Base-by-base conservation (phyloP, 208 protist genomes). In the Trypanosoma grayi region DNA sequence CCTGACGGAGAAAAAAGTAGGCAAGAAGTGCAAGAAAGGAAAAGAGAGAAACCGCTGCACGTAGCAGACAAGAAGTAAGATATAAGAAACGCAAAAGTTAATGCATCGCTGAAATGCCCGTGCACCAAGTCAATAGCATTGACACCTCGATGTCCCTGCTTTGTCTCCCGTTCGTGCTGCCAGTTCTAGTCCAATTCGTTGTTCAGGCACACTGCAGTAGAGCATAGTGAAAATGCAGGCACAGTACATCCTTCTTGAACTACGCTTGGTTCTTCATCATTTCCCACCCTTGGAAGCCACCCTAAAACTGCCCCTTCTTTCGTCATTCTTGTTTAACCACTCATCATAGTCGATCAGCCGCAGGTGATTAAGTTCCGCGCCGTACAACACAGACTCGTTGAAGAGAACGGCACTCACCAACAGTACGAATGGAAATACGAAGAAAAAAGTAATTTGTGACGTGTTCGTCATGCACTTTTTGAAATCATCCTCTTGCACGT, bases 341-440 rank as follows among this genome's bases (percentile, higher is more conserved):
- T 56, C 52, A 31, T 78, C 77, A 51, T 83, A 78, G 37, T 75
- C 59, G 34, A 74, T 57, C 2, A 68, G 60, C 20, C 36, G 45
- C 18, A 76, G 20, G 8, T 62, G 16, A 57, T 63, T 45, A 50
- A 83, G 56, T 40, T 75, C 60, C 4, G 47, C 48, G 28, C 31
- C 50, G 64, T 76, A 83, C 11, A 69, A 18, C 8, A 50, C 20
- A 18, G 51, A 48, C 11, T 79, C 72, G 7, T 56, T 55, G 4
- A 69, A 65, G 0, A 83, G 45, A 51, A 63, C 37, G 10, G 70
- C 6, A 46, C 46, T 63, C 34, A 78, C 44, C 13, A 71, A 16
- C 4, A 65, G 18, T 2, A 78, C 31, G 51, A 78, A 72, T 39
- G 70, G 77, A 25, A 65, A 47, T 11, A 76, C 41, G 0, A 83